Evolutionary conservation across 257 asterid genomes (phyloP).

Genomic region (Marsdenia floribunda): DNA sequence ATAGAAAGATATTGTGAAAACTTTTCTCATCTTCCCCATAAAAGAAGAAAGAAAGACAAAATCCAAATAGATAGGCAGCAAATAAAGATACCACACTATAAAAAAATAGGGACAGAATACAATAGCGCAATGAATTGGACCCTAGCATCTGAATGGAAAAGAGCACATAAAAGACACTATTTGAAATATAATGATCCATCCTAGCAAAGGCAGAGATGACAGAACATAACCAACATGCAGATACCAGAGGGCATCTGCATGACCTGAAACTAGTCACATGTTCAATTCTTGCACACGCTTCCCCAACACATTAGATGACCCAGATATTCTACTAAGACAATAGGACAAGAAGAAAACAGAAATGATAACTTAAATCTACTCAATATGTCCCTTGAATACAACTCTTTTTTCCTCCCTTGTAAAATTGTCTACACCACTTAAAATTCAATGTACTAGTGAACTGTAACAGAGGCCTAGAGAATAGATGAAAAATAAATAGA

Average conservation of each 20-base stretch:
- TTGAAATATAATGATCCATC: not conserved
- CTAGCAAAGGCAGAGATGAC: not conserved
- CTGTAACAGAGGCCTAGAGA: not conserved
- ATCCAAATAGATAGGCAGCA: not conserved
- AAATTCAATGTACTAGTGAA: not conserved
- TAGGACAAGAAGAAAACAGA: not conserved
- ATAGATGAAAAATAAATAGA: not conserved
- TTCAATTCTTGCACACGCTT: not conserved
- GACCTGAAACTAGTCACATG: not conserved
- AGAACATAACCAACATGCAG: not conserved
- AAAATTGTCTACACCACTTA: not conserved
- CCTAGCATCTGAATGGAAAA: not conserved
- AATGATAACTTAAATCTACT: not conserved
- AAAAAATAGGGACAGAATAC: not conserved
- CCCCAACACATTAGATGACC: not conserved
- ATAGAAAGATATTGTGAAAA: not conserved
- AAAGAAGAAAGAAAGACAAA: not conserved
- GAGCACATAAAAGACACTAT: not conserved
- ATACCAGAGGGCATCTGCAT: not conserved
- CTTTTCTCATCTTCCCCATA: not conserved
- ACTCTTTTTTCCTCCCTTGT: slow-evolving; percentile 2
- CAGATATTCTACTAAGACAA: not conserved
- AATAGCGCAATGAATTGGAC: not conserved
- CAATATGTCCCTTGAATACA: not conserved
- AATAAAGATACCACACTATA: not conserved